Conservation (phyloP, 306 rosid species). For the Vicia faba region DNA sequence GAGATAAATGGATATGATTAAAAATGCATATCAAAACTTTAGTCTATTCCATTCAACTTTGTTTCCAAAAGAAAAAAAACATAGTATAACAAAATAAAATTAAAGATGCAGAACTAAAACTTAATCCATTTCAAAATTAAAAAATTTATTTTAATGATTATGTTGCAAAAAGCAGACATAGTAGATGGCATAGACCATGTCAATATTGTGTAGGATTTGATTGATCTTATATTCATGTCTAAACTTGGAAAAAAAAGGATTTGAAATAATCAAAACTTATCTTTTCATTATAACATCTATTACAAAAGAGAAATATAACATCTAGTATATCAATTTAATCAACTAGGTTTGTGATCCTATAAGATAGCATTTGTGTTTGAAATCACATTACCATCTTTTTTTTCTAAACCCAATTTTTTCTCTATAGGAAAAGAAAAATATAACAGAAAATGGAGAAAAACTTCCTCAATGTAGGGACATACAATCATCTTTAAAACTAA, state of each 20-base stretch:
- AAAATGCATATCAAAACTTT: no score
- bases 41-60: no score
- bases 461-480: conserved; percentile 50
- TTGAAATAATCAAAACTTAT: conserved; percentile 15
- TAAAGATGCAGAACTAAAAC: no score
- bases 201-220: no score
- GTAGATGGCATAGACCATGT: no score
- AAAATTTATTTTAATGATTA: no score
- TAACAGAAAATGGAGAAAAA: conserved; percentile 34
- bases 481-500: conserved; percentile 34
- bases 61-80: no score
- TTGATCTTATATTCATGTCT: no score
- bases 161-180: no score
- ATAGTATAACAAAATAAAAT: no score
- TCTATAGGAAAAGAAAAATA: neutral
- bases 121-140: no score
- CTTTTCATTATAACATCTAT: conserved; percentile 29
- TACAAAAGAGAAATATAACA: conserved; percentile 24
- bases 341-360: conserved; percentile 8
- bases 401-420: conserved; percentile 26
- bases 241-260: neutral
- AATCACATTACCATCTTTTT: conserved; percentile 38
- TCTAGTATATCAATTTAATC: conserved; percentile 32
- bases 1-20: no score
- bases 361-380: conserved; percentile 33